phyloP scores from a whole-genome alignment of 148 eudicot genomes.

The Dysphania ambrosioides region DNA sequence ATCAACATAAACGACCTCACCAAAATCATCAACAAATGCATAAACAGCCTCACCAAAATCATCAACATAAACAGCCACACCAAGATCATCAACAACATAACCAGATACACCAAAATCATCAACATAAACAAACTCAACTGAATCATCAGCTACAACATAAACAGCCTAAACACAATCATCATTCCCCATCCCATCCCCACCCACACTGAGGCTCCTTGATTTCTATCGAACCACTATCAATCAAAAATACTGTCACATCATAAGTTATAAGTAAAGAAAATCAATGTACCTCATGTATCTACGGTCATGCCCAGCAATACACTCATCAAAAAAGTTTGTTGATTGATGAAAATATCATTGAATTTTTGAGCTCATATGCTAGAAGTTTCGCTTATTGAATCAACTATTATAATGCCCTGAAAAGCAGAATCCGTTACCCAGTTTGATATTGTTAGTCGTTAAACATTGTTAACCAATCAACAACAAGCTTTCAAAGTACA shows the following conservation, averaged over 20 bases:
- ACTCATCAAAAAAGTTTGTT: neutral
- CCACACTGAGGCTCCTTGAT: neutral
- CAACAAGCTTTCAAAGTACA: neutral
- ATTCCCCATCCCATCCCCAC: neutral
- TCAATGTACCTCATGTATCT: neutral
- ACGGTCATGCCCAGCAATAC: neutral
- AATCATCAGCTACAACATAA: neutral
- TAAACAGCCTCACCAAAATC: no score
- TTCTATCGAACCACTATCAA: neutral
- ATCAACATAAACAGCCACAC: no score
- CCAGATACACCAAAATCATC: no score
- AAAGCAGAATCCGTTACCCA: neutral
- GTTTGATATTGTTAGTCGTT: no score
- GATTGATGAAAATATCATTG: neutral
- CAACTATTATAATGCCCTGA: neutral
- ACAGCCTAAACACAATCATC: neutral
- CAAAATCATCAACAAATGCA: neutral
- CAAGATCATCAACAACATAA: no score
- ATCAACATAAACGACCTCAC: neutral
- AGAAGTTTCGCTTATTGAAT: neutral
- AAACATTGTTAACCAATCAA: neutral
- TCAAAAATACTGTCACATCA: neutral
- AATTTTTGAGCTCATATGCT: neutral
- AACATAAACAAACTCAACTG: no score
- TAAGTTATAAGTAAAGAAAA: neutral